Evolutionary conservation across 108 stramenopile species (phyloP), one percentile per base, ranked within the genome.

Genomic region (Nitzschia palea): DNA sequence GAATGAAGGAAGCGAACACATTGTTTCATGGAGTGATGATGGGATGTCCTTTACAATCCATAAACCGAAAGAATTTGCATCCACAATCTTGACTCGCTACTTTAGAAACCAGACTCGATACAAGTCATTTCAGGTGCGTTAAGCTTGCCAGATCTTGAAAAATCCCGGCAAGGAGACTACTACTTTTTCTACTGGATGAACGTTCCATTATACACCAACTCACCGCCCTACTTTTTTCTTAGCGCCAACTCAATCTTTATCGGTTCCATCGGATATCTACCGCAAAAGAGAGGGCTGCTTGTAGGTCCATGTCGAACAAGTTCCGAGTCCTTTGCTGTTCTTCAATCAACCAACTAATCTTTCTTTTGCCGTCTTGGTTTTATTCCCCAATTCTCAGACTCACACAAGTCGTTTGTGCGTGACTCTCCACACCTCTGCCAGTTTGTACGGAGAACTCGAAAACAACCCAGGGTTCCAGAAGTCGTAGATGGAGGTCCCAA

Each of bases 101-200:
- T 95, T 95, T 68, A 50, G 14, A 14, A 79, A 79, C 25, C 89
- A 87, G 45, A 86, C 88, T 33, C 85, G 82, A 69, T 80, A 76
- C 66, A 76, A 86, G 35, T 80, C 80, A 35, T 92, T 95, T 56
- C 89, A 90, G 44, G 59, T 60, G 27, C 31, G 59, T 56, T 12
- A 10, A n/a, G n/a, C n/a, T n/a, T n/a, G n/a, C n/a, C n/a, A n/a
- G n/a, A n/a, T n/a, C n/a, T n/a, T n/a, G n/a, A n/a, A n/a, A n/a
- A n/a, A n/a, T n/a, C n/a, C n/a, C n/a, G n/a, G n/a, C n/a, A n/a
- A n/a, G n/a, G n/a, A n/a, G n/a, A n/a, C n/a, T n/a, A 18, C 0
- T 5, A 2, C 3, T 3, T 15, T 23, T 32, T 18, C 2, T 25
- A n/a, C n/a, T n/a, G n/a, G n/a, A n/a, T n/a, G n/a, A n/a, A n/a